Conservation (phyloP, 169 alveolate genomes). For the Cytauxzoon felis region DNA sequence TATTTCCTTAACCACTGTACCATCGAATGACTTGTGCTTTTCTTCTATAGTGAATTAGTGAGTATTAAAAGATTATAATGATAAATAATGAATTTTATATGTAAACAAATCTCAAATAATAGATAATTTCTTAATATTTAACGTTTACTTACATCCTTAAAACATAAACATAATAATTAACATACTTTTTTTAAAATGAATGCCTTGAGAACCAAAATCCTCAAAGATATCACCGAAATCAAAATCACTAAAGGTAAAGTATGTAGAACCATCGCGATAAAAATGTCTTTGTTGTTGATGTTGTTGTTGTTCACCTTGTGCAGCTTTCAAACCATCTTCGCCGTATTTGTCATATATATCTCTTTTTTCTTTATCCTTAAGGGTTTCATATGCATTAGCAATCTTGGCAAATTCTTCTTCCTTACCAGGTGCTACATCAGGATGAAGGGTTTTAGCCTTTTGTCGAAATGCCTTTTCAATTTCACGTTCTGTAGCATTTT, state of each 20-base stretch:
- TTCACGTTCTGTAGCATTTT: conserved; percentile 82
- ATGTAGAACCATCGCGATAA: conserved; percentile 55
- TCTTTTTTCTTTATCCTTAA: conserved; percentile 86
- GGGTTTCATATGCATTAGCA: conserved; percentile 91
- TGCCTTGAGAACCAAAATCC: conserved; percentile 64
- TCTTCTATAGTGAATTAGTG: conserved; percentile 16
- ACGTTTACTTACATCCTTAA: conserved; percentile 53
- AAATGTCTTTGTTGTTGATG: conserved; percentile 17
- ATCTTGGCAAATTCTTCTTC: conserved; percentile 84
- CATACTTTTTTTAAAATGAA: conserved; percentile 1
- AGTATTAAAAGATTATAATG: too few relatives aligned
- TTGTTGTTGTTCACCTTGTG: conserved; percentile 48
- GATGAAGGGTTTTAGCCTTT: conserved; percentile 86
- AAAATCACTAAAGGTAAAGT: conserved; percentile 72
- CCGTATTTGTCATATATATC: conserved; percentile 88
- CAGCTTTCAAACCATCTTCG: conserved; percentile 86
- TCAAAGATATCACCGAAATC: conserved; percentile 77
- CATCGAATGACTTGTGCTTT: conserved; percentile 52
- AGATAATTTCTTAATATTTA: too few relatives aligned
- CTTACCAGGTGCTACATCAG: conserved; percentile 85
- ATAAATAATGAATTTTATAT: too few relatives aligned
- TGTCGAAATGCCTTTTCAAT: conserved; percentile 91
- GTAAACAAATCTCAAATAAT: too few relatives aligned
- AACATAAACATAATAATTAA: conserved; percentile 55
- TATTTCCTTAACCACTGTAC: conserved; percentile 63